Evolutionary conservation across 495 filamentous ascomycete species (phyloP), one percentile per base, ranked within the genome.

Genomic region (Penicillium parvum): DNA sequence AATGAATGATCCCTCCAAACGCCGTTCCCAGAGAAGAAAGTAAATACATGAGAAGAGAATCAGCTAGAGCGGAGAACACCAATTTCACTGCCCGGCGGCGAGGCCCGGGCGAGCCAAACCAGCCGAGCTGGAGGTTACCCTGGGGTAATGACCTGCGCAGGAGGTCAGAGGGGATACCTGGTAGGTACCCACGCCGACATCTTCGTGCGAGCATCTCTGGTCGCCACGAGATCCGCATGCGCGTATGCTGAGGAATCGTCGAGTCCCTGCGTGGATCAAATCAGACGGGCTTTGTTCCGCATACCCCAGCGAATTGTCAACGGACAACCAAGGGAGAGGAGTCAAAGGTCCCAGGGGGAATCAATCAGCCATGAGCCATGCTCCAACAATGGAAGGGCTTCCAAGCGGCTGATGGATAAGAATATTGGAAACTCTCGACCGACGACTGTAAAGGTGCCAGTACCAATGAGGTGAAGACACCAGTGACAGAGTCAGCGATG

Each of bases 21-120:
- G 34, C 49, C 49, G 22, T 17, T 23, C 22, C 37, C 43, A 22
- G 34, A 38, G 32, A 49, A 49, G 23, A 50, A 36, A 55, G 39
- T 54, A 54, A 40, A 50, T 54, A 47, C 33, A 51, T 23, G 22
- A 19, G 37, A 33, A 35, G 19, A 39, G 28, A 50, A 46, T 35
- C 38, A 37, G 25, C 32, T 29, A 30, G 40, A 39, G 41, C 23
- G 42, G 35, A 37, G 35, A 40, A 48, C 46, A 32, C 53, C 45
- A 41, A 47, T 14, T 47, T 33, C 27, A 38, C 35, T 38, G 27
- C 43, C 30, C 32, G 22, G 29, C 25, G 38, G 32, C 25, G 18
- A 40, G 45, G 21, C 32, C 25, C 32, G 36, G 23, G 39, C 38
- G 37, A 32, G 40, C 37, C 47, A 42, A 18, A 44, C 47, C 40